Conservation (phyloP, 2,329 filamentous ascomycete species). For the Didymella lethalis region DNA sequence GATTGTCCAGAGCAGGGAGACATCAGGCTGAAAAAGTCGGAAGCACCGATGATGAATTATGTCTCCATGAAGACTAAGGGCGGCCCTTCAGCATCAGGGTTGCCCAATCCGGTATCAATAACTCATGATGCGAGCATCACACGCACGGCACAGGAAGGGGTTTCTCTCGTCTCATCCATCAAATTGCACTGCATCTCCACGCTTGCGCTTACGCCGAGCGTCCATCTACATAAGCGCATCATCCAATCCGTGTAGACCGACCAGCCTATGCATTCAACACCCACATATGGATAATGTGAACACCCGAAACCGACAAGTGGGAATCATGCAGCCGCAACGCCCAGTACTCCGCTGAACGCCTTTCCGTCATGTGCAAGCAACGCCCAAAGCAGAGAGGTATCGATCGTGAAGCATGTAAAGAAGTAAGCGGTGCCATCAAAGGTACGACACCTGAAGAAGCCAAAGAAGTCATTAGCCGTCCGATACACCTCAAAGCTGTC, state of each 20-base stretch:
- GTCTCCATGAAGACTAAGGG: constrained; percentile 9
- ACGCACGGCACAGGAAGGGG: background rate
- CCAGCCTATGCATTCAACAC: constrained; percentile 17
- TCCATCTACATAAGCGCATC: constrained; percentile 8
- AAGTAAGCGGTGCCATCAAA: constrained; percentile 7
- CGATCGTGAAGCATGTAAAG: constrained; percentile 19
- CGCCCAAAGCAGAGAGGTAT: constrained; percentile 26
- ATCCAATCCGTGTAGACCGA: constrained; percentile 9
- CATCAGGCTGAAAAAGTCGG: background rate
- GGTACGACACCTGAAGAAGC: constrained; percentile 9
- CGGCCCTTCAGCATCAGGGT: background rate
- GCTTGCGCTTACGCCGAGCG: constrained; percentile 16
- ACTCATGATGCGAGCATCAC: constrained; percentile 2
- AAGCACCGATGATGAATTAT: background rate
- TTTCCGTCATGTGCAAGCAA: constrained; percentile 16
- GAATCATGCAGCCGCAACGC: constrained; percentile 23
- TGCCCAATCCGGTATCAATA: constrained; percentile 3
- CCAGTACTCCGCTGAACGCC: constrained; percentile 15
- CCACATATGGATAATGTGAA: constrained; percentile 15
- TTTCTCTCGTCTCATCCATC: constrained; percentile 6
- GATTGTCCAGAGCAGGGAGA: background rate
- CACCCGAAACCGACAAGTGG: constrained; percentile 13
- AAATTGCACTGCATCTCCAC: constrained; percentile 11
- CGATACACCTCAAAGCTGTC: constrained; percentile 9
- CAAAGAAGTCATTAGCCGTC: background rate